Evolutionary conservation across 345 rosid species (phyloP).

Genomic region (Pistacia vera): DNA sequence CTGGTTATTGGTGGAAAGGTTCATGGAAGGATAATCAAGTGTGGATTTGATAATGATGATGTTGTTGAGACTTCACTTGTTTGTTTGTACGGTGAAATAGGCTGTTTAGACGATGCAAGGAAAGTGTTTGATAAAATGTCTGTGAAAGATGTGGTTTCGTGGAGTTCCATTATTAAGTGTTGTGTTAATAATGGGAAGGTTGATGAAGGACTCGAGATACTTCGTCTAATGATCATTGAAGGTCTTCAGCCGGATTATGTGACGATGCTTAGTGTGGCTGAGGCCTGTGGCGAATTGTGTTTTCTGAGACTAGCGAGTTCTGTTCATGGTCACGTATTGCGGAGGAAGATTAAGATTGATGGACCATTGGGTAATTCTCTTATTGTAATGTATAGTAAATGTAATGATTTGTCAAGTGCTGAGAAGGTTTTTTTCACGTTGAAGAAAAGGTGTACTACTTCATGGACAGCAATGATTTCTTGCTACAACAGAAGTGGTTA

Average conservation of each 20-base stretch:
- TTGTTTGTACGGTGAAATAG: slow-evolving; percentile 57
- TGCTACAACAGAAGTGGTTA: too few relatives aligned
- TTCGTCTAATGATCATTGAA: too few relatives aligned
- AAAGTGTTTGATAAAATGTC: slow-evolving; percentile 69
- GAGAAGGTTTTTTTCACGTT: too few relatives aligned
- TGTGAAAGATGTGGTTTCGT: slow-evolving; percentile 55
- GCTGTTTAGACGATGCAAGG: too few relatives aligned
- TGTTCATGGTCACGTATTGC: slow-evolving; percentile 43
- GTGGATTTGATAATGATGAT: too few relatives aligned
- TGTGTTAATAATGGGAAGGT: too few relatives aligned
- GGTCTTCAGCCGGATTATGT: too few relatives aligned
- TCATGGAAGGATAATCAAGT: slow-evolving; percentile 72
- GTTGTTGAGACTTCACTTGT: too few relatives aligned
- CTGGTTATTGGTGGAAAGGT: too few relatives aligned
- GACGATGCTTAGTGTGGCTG: slow-evolving; percentile 55
- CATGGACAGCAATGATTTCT: slow-evolving; percentile 77
- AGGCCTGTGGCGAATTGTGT: slow-evolving; percentile 58
- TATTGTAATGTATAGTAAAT: too few relatives aligned
- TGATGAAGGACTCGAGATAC: slow-evolving; percentile 45
- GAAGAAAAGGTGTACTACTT: slow-evolving; percentile 21
- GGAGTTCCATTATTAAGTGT: too few relatives aligned
- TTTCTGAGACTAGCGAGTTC: slow-evolving; percentile 44
- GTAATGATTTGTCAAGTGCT: slow-evolving; percentile 46
- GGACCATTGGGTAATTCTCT: too few relatives aligned
- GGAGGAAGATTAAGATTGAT: slow-evolving; percentile 36